phyloP scores from a whole-genome alignment of 176 grass and related monocot species.

The Microstegium vimineum region DNA sequence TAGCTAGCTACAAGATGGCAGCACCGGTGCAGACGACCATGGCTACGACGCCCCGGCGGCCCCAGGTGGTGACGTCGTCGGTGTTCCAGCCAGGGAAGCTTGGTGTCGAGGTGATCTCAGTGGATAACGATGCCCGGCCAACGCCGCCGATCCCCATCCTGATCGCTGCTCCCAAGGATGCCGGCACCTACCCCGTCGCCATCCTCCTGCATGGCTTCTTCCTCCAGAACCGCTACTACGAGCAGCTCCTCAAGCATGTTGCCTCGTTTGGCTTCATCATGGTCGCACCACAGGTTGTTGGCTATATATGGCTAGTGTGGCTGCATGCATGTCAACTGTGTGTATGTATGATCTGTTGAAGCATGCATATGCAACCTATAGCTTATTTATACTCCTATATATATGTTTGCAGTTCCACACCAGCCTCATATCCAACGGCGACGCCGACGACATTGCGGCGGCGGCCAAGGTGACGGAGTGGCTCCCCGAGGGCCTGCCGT shows the following conservation, averaged over 20 bases:
- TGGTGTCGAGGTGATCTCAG: background rate
- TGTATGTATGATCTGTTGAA: background rate
- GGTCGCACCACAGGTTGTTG: conserved; percentile 47
- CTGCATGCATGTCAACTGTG: background rate
- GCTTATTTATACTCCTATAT: background rate
- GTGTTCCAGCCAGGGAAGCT: conserved; percentile 16
- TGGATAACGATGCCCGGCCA: background rate
- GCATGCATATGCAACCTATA: background rate
- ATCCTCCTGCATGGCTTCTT: conserved; percentile 59
- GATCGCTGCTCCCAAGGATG: conserved; percentile 34
- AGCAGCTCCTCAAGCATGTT: conserved; percentile 32
- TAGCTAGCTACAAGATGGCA: background rate
- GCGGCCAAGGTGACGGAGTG: conserved; percentile 33
- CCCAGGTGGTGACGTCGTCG: background rate
- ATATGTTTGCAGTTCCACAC: background rate
- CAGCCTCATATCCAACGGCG: background rate
- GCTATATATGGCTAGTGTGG: background rate
- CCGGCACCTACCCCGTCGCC: conserved; percentile 35
- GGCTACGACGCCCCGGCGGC: background rate
- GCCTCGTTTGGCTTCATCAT: conserved; percentile 55
- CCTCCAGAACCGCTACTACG: conserved; percentile 37
- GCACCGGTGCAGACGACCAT: background rate
- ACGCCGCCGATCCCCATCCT: conserved; percentile 29
- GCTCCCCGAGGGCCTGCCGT: conserved; percentile 34
- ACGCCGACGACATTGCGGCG: conserved; percentile 30